Conservation (phyloP, 2,329 filamentous ascomycete species). For the Neoascochyta sp. region DNA sequence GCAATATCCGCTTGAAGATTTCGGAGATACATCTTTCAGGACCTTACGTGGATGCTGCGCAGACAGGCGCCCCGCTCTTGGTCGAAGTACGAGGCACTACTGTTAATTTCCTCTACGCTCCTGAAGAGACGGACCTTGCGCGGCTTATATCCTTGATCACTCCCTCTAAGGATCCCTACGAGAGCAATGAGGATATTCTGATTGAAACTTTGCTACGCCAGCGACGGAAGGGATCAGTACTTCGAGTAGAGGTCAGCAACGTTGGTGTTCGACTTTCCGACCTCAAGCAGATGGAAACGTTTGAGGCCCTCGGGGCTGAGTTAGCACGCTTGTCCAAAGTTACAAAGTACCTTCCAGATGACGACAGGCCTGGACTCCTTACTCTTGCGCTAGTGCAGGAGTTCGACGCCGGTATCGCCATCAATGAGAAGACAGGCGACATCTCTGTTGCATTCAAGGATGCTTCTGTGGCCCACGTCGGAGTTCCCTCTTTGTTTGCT, state of each 20-base stretch:
- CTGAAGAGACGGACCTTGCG: slow-evolving; percentile 76
- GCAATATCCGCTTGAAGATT: slow-evolving; percentile 68
- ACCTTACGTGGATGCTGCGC: slow-evolving; percentile 57
- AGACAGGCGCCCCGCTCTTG: slow-evolving; percentile 58
- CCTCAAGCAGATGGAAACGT: slow-evolving; percentile 60
- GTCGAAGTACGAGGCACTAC: slow-evolving; percentile 63
- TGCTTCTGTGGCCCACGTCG: slow-evolving; percentile 58
- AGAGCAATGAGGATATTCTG: slow-evolving; percentile 88
- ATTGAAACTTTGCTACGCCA: slow-evolving; percentile 87
- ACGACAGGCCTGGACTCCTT: slow-evolving; percentile 85
- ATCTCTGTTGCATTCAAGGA: slow-evolving; percentile 39
- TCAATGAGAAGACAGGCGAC: slow-evolving; percentile 67
- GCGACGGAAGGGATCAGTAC: slow-evolving; percentile 76
- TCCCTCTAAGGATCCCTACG: slow-evolving; percentile 86
- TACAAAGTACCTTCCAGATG: slow-evolving; percentile 90
- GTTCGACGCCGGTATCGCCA: slow-evolving; percentile 57
- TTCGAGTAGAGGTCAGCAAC: slow-evolving; percentile 65
- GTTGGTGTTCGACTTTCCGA: slow-evolving; percentile 61
- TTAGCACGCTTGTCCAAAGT: slow-evolving; percentile 79
- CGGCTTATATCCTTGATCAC: slow-evolving; percentile 80
- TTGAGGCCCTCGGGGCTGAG: slow-evolving; percentile 73
- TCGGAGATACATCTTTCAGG: slow-evolving; percentile 72
- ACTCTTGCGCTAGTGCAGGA: slow-evolving; percentile 67
- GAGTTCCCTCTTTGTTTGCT: slow-evolving; percentile 76
- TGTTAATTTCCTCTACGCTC: slow-evolving; percentile 66